These are phyloP conservation scores for Endocalyx cinctus DNA, from an alignment of 2,329 filamentous ascomycete genomes.

Conservation along the genomic window DNA sequence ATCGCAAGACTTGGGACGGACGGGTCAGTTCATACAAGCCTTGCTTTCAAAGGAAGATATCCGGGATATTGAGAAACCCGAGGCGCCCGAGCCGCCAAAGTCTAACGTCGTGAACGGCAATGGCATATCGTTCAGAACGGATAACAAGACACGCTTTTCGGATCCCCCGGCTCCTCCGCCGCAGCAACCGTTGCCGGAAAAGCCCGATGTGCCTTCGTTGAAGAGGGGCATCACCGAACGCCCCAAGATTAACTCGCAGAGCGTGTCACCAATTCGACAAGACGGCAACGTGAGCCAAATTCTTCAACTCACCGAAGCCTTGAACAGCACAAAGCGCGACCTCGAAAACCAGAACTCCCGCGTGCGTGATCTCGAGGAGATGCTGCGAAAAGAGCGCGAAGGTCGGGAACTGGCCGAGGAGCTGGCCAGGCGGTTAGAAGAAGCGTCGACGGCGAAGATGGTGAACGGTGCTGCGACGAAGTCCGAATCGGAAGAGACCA, in stretches of 20 bases:
- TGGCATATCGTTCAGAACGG: conserved; percentile 56
- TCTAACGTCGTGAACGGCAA: conserved; percentile 46
- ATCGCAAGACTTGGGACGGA: conserved; percentile 76
- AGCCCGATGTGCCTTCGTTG: conserved; percentile 74
- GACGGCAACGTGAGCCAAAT: conserved; percentile 65
- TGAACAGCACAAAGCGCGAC: conserved; percentile 80
- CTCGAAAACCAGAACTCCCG: conserved; percentile 77
- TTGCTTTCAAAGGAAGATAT: conserved; percentile 69
- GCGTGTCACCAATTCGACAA: conserved; percentile 54
- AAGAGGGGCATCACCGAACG: conserved; percentile 75
- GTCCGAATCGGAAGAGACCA: conserved; percentile 30
- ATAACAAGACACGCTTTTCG: conserved; percentile 80
- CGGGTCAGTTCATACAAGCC: conserved; percentile 73
- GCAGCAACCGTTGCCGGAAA: conserved; percentile 88
- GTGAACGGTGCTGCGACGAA: conserved; percentile 33
- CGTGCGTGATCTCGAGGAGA: conserved; percentile 75
- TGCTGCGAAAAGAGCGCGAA: conserved; percentile 72
- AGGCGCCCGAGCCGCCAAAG: conserved; percentile 44
- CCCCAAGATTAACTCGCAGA: conserved; percentile 52
- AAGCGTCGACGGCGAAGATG: conserved; percentile 41
- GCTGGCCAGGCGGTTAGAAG: conserved; percentile 64
- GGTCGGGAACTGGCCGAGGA: conserved; percentile 84
- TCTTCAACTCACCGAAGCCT: conserved; percentile 75
- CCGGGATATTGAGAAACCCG: conserved; percentile 52
- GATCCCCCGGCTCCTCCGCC: conserved; percentile 91